Evolutionary conservation across 2,329 filamentous ascomycete genomes (phyloP).

Genomic region (Aquanectria penicillioides): DNA sequence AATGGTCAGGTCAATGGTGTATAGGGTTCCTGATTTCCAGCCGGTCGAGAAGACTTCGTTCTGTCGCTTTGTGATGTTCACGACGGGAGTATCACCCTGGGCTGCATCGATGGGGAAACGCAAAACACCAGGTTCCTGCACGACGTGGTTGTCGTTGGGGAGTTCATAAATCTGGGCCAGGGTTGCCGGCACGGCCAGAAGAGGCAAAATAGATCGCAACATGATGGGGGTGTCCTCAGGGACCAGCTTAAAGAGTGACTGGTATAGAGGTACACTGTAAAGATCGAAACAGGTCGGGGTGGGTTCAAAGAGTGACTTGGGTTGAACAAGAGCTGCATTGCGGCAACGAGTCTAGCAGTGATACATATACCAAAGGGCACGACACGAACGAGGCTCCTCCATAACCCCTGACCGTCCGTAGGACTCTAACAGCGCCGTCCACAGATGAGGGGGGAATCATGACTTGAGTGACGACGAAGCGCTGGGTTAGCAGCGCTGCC

Average conservation of each 20-base stretch:
- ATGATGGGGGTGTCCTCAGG: conserved; percentile 33
- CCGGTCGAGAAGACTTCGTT: conserved; percentile 35
- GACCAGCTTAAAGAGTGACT: conserved; percentile 43
- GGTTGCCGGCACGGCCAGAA: conserved; percentile 44
- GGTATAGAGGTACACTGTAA: too few relatives aligned
- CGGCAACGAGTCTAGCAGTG: too few relatives aligned
- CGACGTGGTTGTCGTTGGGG: conserved; percentile 35
- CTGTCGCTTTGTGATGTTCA: conserved; percentile 44
- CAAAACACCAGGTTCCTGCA: conserved; percentile 40
- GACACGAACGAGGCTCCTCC: too few relatives aligned
- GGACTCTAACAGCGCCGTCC: too few relatives aligned
- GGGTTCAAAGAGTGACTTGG: too few relatives aligned
- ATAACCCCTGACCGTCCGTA: too few relatives aligned
- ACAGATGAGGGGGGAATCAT: too few relatives aligned
- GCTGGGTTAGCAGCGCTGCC: too few relatives aligned
- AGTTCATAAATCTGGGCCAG: conserved; percentile 35
- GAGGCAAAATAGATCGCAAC: conserved; percentile 44
- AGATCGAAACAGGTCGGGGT: too few relatives aligned
- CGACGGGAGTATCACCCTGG: conserved; percentile 39
- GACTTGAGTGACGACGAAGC: too few relatives aligned
- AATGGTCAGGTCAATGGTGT: conserved; percentile 51
- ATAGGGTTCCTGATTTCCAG: conserved; percentile 47
- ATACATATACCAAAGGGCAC: too few relatives aligned
- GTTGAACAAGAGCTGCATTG: too few relatives aligned
- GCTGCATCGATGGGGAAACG: conserved; percentile 44